Evolutionary conservation across 768 basidiomycete species (phyloP), one percentile per base, ranked within the genome.

Genomic region (Macrolepiota fuliginosa): DNA sequence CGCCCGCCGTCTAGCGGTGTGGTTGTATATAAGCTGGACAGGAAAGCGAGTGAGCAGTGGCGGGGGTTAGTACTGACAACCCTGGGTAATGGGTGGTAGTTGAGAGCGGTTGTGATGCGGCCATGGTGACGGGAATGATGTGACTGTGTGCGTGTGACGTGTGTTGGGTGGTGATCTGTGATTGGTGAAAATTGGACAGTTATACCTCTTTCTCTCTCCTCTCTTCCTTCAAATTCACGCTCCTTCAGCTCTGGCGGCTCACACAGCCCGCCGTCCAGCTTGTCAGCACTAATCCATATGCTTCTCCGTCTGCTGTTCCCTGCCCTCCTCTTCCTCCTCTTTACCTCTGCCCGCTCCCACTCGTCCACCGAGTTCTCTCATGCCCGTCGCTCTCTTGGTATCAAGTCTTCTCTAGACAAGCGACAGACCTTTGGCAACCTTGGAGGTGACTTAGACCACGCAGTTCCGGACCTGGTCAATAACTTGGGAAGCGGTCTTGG

Each of bases 161-260:
- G 22, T 27, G 45, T 42, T 25, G 17, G 39, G 3, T 29, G 42
- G 25, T 55, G 61, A 62, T 62, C 61, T 51, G 52, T 39, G 55
- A 42, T 59, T 54, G 17, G 17, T 32, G 25, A 22, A 32, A 54
- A 52, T n/a, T 32, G 25, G 29, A 32, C 29, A 32, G n/a, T 32
- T 39, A 24, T 65, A 25, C 22, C 15, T 39, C 42, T 47, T 61
- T 62, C 58, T 56, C 59, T 53, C 56, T 50, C 39, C 32, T 54
- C 59, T 47, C 58, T 53, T 58, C 29, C 57, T 52, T 11, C 51
- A 45, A 57, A 29, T 67, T 54, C 76, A 79, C 80, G 71, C 74
- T 81, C 81, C 54, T 81, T 83, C 65, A 58, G 58, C 61, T 66
- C 53, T 63, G 52, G 69, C 68, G 67, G 74, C 67, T 66, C 61